Evolutionary conservation across 805 yeast species (phyloP).

Genomic region (Jamesozyma gamospora): DNA sequence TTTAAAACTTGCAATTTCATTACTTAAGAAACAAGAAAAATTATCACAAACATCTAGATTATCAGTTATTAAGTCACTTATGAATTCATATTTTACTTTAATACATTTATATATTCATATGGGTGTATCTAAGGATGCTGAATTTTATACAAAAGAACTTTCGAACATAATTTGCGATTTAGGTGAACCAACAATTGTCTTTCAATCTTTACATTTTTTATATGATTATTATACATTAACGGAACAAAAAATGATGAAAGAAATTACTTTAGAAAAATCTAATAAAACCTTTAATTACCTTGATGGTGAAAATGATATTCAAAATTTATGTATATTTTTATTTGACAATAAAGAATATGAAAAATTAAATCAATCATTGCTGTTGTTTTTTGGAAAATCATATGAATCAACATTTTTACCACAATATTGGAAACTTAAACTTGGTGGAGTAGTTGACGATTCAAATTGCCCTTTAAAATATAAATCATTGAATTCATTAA

Average conservation of each 20-base stretch:
- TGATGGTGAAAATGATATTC: conserved; percentile 20
- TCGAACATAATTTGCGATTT: conserved; percentile 29
- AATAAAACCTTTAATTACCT: conserved; percentile 19
- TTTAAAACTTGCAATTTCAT: conserved; percentile 43
- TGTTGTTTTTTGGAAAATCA: conserved; percentile 11
- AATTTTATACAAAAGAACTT: conserved; percentile 44
- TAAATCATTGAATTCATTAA: conserved; percentile 21
- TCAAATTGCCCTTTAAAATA: conserved; percentile 10
- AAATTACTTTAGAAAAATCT: conserved; percentile 7
- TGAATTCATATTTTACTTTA: conserved; percentile 32
- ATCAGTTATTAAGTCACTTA: conserved; percentile 29
- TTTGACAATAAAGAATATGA: conserved; percentile 15
- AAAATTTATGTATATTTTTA: conserved; percentile 14
- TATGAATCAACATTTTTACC: conserved; percentile 8
- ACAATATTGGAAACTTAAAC: conserved; percentile 17
- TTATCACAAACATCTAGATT: conserved; percentile 28
- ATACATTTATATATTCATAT: conserved; percentile 35
- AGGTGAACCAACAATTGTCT: conserved; percentile 21
- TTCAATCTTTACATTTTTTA: conserved; percentile 12
- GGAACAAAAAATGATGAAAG: conserved; percentile 9
- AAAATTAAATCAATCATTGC: conserved; percentile 13
- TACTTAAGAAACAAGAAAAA: conserved; percentile 34
- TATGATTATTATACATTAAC: conserved; percentile 16
- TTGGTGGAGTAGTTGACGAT: conserved; percentile 13
- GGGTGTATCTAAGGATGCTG: conserved; percentile 52